These are phyloP conservation scores for Sordaria brevicollis DNA, from an alignment of 495 filamentous ascomycete genomes.

Conservation along the genomic window DNA sequence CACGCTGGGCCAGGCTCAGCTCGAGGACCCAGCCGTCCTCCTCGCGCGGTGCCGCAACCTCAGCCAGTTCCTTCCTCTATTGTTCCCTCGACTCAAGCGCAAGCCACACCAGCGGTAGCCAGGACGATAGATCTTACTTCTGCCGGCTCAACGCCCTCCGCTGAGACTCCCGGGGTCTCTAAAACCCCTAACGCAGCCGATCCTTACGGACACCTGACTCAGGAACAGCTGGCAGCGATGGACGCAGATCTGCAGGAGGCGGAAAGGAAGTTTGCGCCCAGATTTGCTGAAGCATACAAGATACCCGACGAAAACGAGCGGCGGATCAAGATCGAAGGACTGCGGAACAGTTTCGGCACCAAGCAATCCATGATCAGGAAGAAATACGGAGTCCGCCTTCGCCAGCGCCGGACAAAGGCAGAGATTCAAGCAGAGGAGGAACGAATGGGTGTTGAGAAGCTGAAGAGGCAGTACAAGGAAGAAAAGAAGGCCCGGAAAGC, in stretches of 20 bases:
- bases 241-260: conserved; percentile 28
- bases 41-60: not conserved
- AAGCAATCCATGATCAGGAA: conserved; percentile 40
- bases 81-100: not conserved
- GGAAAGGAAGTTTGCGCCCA: conserved; percentile 24
- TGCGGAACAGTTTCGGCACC: conserved; percentile 36
- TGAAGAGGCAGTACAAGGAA: not conserved
- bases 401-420: conserved; percentile 31
- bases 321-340: conserved; percentile 24
- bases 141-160: not conserved
- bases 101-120: not conserved
- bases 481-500: conserved; percentile 12
- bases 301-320: conserved; percentile 24
- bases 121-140: not conserved
- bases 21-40: conserved; percentile 12
- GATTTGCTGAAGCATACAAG: conserved; percentile 28
- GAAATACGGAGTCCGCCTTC: conserved; percentile 38
- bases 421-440: conserved; percentile 32
- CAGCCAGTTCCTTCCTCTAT: conserved; percentile 3
- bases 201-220: conserved; percentile 30
- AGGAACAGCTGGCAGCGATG: conserved; percentile 12
- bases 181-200: conserved; percentile 13
- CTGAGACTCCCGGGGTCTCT: conserved; percentile 1
- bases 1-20: not conserved
- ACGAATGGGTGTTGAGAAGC: conserved; percentile 21